Percentiles rank a stretch among this genome's conserved stretches.
phyloP scores from a whole-genome alignment of 331 rosid genomes.

The Phaseolus coccineus region DNA sequence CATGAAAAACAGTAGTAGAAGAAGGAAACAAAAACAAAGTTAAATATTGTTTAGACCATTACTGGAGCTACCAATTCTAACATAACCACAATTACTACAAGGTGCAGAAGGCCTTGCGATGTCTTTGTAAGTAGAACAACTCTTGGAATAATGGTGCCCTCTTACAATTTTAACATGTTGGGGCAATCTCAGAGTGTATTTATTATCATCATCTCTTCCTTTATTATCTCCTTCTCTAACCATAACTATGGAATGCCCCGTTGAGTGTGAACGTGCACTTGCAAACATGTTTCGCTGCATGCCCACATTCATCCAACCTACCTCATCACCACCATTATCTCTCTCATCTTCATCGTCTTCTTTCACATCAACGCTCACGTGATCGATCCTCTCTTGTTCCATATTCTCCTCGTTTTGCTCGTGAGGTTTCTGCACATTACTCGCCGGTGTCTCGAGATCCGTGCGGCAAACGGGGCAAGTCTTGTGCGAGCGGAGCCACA shows the following conservation, averaged over 20 bases:
- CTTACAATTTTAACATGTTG: constrained; percentile 53
- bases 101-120: constrained; percentile 30
- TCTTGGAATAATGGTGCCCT: constrained; percentile 56
- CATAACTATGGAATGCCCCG: constrained; percentile 77
- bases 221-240: constrained; percentile 27
- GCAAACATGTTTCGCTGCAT: constrained; percentile 39
- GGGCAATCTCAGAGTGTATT: constrained; percentile 62
- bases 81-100: constrained; percentile 46
- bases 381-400: constrained; percentile 7
- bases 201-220: constrained; percentile 36
- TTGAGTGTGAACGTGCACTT: constrained; percentile 70
- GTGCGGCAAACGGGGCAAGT: constrained; percentile 90
- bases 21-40: background rate
- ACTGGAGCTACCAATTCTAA: constrained; percentile 34
- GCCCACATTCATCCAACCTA: background rate
- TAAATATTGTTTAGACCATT: background rate
- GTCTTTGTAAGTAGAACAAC: constrained; percentile 65
- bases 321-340: background rate
- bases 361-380: constrained; percentile 51
- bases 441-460: constrained; percentile 50
- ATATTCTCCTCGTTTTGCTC: background rate
- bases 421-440: background rate
- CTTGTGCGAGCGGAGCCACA: constrained; percentile 75
- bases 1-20: background rate
- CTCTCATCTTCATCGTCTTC: constrained; percentile 36